Percentiles rank a stretch among this genome's conserved stretches.
phyloP scores from a whole-genome alignment of 306 rosid genomes.

The Prunus mira region DNA sequence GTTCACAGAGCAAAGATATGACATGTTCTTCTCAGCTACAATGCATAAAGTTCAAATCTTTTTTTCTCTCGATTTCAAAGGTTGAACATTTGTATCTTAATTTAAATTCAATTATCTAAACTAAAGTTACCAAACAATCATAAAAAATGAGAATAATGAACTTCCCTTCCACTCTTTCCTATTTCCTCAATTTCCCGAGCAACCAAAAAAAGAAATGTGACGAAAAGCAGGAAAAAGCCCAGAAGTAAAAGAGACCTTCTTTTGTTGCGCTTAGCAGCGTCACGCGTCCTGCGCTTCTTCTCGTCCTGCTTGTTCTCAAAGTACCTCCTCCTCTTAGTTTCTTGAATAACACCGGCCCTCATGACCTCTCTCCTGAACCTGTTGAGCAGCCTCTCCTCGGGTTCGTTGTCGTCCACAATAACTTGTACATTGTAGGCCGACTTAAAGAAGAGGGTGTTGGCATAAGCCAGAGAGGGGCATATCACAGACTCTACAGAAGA shows the following conservation, averaged over 20 bases:
- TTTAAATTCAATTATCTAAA: background rate
- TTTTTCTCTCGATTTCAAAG: background rate
- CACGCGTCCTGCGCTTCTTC: slow-evolving; percentile 71
- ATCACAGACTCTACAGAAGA: slow-evolving; percentile 47
- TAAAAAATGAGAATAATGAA: background rate
- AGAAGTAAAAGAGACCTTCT: slow-evolving; percentile 43
- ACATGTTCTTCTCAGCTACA: background rate
- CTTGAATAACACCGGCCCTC: slow-evolving; percentile 79
- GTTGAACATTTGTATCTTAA: background rate
- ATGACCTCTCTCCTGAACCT: slow-evolving; percentile 78
- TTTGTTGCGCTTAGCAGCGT: slow-evolving; percentile 82
- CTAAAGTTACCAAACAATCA: background rate
- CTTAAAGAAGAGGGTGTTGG: slow-evolving; percentile 46
- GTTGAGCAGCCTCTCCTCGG: slow-evolving; percentile 68
- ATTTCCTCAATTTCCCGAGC: background rate
- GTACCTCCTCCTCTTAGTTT: slow-evolving; percentile 60
- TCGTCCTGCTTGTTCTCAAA: slow-evolving; percentile 70
- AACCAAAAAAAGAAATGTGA: background rate
- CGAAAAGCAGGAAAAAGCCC: background rate
- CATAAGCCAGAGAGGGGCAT: slow-evolving; percentile 50
- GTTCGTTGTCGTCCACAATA: slow-evolving; percentile 67
- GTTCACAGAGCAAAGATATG: background rate
- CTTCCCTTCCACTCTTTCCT: background rate
- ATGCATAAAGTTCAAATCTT: background rate
- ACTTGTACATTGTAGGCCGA: slow-evolving; percentile 69